Evolutionary conservation across 495 filamentous ascomycete genomes (phyloP), one percentile per base, ranked within the genome.

Genomic region (Penicillium subrubescens): DNA sequence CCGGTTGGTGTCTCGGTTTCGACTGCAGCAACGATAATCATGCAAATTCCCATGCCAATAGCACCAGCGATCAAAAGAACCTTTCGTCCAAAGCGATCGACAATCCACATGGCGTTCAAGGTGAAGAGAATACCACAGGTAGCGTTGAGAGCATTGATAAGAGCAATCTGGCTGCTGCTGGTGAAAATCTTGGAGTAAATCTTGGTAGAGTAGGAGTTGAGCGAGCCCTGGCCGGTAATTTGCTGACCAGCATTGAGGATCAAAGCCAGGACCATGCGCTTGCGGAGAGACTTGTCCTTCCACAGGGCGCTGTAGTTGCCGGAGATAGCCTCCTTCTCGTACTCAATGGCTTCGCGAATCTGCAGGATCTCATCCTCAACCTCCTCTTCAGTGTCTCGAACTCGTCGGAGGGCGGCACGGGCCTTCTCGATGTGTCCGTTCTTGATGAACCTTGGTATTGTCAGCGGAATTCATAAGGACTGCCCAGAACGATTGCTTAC

Each of bases 81-180:
- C 53, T 89, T 89, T 53, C 90, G 87, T 60, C 90, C 90, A 60
- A 90, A 81, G 39, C 79, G 83, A 73, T 93, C 90, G 61, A 89
- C 79, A 46, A 86, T 75, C 75, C 85, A 93, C 67, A 94, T 86
- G 17, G 89, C 88, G 43, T 90, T 85, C 43, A 90, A 83, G 6
- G 91, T 94, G 51, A 88, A 90, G 68, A 81, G 21, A 59, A 81
- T 81, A 59, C 82, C 84, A 58, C 92, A 89, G 64, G 92, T 93
- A 66, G 92, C 88, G 21, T 80, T 81, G 21, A 88, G 78, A 27
- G 89, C 89, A 35, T 90, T 92, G 77, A 92, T 88, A 33, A 92
- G 79, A 27, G 86, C 82, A 75, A 91, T 91, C 52, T 80, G 67
- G 35, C 79, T 75, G 34, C 64, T 63, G 58, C 75, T 79, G 15